Evolutionary conservation across 768 basidiomycete genomes (phyloP).

Genomic region (Amanita rimosa): DNA sequence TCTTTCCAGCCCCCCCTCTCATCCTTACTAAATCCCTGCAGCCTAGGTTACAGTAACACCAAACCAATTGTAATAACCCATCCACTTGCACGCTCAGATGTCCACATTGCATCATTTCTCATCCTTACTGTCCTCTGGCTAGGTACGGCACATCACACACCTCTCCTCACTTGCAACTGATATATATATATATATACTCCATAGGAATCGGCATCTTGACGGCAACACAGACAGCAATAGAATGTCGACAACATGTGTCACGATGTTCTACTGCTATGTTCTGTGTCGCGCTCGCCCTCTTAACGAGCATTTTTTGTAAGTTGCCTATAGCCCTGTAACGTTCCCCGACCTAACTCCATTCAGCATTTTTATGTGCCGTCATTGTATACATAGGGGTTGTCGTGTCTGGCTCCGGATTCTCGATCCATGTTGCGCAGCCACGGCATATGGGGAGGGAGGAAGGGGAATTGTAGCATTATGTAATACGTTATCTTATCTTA

Average conservation of each 20-base stretch:
- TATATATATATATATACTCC: neutral
- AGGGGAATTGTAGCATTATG: neutral
- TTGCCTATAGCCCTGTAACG: neutral
- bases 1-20: neutral
- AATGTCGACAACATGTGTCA: constrained; percentile 18
- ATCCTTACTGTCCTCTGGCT: constrained; percentile 20
- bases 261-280: constrained; percentile 24
- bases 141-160: constrained; percentile 11
- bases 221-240: constrained; percentile 20
- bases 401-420: constrained; percentile 15
- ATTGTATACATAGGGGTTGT: constrained; percentile 15
- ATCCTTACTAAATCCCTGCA: constrained; percentile 5
- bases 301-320: constrained; percentile 21
- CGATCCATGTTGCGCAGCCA: constrained; percentile 19
- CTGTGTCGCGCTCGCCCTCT: constrained; percentile 20
- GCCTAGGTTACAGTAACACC: constrained; percentile 18
- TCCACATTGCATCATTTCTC: constrained; percentile 21
- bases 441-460: constrained; percentile 7
- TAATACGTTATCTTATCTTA: constrained; percentile 5
- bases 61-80: constrained; percentile 18
- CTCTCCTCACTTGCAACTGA: neutral
- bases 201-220: constrained; percentile 23
- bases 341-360: neutral
- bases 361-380: constrained; percentile 15
- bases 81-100: constrained; percentile 19